A percentile compares a stretch with the other conserved stretches of the same genome.
Evolutionary conservation across 306 rosid species (phyloP).

Genomic region (Acacia crassicarpa): DNA sequence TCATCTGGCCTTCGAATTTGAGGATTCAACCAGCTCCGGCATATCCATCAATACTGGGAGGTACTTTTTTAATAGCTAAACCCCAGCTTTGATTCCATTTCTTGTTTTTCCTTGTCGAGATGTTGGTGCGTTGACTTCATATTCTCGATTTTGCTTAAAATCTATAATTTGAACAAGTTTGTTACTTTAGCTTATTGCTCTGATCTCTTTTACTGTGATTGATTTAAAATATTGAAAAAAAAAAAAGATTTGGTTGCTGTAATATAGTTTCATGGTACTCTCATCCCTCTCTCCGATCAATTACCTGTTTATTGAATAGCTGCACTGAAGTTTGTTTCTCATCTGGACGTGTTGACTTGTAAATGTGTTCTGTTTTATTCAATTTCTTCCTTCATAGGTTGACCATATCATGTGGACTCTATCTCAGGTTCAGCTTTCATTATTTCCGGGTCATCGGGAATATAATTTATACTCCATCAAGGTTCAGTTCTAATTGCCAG

Average conservation of each 20-base stretch:
- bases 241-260: not conserved
- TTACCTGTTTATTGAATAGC: slow-evolving; percentile 23
- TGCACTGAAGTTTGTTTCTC: slow-evolving; percentile 17
- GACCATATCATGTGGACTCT: not conserved
- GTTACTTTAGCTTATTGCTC: not conserved
- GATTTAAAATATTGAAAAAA: not conserved
- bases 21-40: slow-evolving; percentile 29
- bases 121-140: slow-evolving; percentile 34
- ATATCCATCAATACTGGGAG: slow-evolving; percentile 48
- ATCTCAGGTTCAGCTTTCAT: not conserved
- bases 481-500: slow-evolving; percentile 8
- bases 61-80: slow-evolving; percentile 40
- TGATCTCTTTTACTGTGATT: not conserved
- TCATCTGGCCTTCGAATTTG: slow-evolving; percentile 12
- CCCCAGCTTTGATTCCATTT: slow-evolving; percentile 38
- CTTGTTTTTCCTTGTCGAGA: not conserved
- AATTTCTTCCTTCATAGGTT: not conserved
- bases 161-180: not conserved
- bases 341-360: not conserved
- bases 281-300: slow-evolving; percentile 3
- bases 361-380: not conserved
- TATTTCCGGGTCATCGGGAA: slow-evolving; percentile 15
- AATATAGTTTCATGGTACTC: not conserved
- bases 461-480: slow-evolving; percentile 2
- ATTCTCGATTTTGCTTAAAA: not conserved